phyloP scores from a whole-genome alignment of 805 yeast species.

The Wickerhamiella azymoides region DNA sequence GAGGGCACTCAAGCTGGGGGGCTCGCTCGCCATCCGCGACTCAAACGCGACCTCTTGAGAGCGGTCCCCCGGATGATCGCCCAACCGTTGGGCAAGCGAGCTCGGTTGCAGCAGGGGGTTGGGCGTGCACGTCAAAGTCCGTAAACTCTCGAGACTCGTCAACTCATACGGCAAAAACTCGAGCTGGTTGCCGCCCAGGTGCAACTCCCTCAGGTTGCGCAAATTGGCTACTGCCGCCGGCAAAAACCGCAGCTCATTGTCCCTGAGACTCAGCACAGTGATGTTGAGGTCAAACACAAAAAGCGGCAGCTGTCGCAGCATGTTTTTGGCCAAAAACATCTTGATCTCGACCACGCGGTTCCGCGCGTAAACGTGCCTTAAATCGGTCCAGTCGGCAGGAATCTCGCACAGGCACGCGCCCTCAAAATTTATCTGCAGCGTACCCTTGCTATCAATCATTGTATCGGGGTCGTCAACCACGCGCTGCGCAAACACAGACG shows the following conservation, averaged over 20 bases:
- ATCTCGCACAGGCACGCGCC: slow-evolving; percentile 19
- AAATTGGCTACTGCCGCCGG: slow-evolving; percentile 25
- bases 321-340: slow-evolving; percentile 23
- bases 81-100: not conserved
- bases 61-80: no score
- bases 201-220: slow-evolving; percentile 23
- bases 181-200: slow-evolving; percentile 26
- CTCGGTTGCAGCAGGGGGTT: slow-evolving; percentile 21
- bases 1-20: not conserved
- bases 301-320: slow-evolving; percentile 19
- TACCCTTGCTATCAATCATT: slow-evolving; percentile 1
- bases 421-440: slow-evolving; percentile 13
- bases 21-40: not conserved
- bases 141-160: slow-evolving; percentile 19
- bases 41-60: not conserved
- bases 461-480: slow-evolving; percentile 6
- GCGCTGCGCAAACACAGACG: not conserved
- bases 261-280: slow-evolving; percentile 25
- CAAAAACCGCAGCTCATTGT: slow-evolving; percentile 22
- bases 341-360: slow-evolving; percentile 16
- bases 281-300: slow-evolving; percentile 24
- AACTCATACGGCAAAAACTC: slow-evolving; percentile 26
- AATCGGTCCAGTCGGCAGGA: slow-evolving; percentile 26
- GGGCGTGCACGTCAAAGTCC: slow-evolving; percentile 25
- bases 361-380: slow-evolving; percentile 20